A percentile compares a stretch with the other conserved stretches of the same genome.
These are phyloP conservation scores for Kitagawia praeruptora DNA, from an alignment of 129 eudicot genomes.

Conservation along the genomic window DNA sequence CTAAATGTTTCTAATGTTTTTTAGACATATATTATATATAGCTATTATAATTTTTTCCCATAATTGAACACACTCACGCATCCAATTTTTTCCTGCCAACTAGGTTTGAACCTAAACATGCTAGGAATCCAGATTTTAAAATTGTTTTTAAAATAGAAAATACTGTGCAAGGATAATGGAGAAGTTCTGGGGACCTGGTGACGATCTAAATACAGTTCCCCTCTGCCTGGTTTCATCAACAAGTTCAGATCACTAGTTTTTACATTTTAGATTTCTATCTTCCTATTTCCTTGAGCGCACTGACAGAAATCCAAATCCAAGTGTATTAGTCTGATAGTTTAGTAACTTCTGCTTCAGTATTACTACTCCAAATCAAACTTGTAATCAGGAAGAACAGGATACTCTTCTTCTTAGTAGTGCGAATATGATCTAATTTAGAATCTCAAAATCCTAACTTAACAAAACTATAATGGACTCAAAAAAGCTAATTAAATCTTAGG, in stretches of 20 bases:
- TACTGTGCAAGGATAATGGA: background rate
- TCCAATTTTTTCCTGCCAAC: background rate
- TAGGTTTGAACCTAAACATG: background rate
- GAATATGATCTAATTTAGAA: background rate
- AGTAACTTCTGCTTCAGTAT: background rate
- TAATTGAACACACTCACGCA: background rate
- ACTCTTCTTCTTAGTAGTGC: background rate
- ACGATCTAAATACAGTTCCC: background rate
- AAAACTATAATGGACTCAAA: too few relatives aligned
- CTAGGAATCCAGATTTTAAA: background rate
- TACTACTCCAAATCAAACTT: background rate
- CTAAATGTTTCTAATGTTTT: background rate
- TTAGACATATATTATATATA: background rate
- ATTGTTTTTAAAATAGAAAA: too few relatives aligned
- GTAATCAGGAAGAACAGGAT: background rate
- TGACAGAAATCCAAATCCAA: background rate
- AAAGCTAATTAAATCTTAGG: too few relatives aligned
- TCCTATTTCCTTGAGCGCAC: background rate
- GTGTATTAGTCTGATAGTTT: background rate
- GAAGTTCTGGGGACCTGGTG: background rate
- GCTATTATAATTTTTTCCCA: background rate
- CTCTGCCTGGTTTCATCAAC: background rate
- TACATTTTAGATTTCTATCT: background rate
- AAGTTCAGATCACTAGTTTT: background rate
- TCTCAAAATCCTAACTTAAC: too few relatives aligned